A percentile compares a stretch with the other conserved stretches of the same genome.
Evolutionary conservation across 306 rosid species (phyloP).

Genomic region (Crotalaria pallida): DNA sequence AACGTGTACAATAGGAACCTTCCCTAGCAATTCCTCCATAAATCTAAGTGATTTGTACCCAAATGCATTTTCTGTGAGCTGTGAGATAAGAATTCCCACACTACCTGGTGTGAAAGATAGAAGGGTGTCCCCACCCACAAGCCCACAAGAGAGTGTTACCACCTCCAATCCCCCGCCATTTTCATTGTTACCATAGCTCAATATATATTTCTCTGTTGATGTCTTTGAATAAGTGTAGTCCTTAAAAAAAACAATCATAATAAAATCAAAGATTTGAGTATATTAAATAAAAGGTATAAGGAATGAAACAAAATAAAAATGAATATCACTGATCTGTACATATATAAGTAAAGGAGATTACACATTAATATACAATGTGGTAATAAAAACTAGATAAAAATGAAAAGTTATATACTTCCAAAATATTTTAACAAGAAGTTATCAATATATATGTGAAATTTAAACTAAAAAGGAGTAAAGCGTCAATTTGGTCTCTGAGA

Average conservation of each 20-base stretch:
- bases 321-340: no score
- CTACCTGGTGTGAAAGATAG: background rate
- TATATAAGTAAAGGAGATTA: no score
- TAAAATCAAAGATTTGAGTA: background rate
- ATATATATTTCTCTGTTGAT: conserved; percentile 28
- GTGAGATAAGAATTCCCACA: conserved; percentile 6
- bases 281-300: no score
- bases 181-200: conserved; percentile 24
- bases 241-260: conserved; percentile 9
- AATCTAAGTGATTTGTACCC: background rate
- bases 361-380: no score
- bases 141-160: conserved; percentile 36
- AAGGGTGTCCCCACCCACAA: conserved; percentile 43
- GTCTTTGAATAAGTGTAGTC: conserved; percentile 41
- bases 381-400: no score
- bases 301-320: no score
- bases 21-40: conserved; percentile 5
- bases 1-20: conserved; percentile 37
- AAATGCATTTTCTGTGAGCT: background rate
- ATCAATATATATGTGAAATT: no score
- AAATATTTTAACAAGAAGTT: no score
- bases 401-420: no score
- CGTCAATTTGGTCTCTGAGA: no score
- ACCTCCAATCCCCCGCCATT: conserved; percentile 35
- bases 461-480: no score